Conservation (phyloP, 257 asterid species). For the Capsicum chinense region DNA sequence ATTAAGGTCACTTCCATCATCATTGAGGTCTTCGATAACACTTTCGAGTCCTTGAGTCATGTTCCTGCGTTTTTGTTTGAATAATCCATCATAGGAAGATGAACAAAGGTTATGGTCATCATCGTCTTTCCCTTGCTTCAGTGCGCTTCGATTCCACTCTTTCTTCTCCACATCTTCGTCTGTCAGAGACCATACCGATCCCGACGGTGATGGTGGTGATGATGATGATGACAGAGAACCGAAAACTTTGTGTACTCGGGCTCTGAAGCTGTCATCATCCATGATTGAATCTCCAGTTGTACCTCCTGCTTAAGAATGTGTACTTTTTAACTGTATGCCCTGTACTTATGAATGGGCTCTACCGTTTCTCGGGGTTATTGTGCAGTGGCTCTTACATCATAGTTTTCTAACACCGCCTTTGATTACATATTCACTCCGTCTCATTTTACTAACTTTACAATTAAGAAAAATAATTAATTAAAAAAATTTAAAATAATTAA, state of each 20-base stretch:
- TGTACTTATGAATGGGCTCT: background rate
- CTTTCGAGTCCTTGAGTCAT: background rate
- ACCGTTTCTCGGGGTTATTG: background rate
- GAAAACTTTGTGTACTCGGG: slow-evolving; percentile 29
- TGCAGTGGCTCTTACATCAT: too few species aligned
- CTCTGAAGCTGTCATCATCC: slow-evolving; percentile 31
- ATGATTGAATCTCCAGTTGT: background rate
- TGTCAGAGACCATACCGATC: slow-evolving; percentile 28
- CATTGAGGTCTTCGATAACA: slow-evolving; percentile 9
- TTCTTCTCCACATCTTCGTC: slow-evolving; percentile 33
- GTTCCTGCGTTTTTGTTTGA: slow-evolving; percentile 30
- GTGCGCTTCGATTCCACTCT: slow-evolving; percentile 31
- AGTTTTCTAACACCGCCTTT: too few species aligned
- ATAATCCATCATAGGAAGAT: slow-evolving; percentile 25
- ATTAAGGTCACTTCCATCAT: slow-evolving; percentile 10
- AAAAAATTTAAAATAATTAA: too few species aligned
- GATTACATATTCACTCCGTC: too few species aligned
- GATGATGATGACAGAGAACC: slow-evolving; percentile 20
- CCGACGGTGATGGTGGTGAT: slow-evolving; percentile 1
- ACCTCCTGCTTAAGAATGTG: background rate
- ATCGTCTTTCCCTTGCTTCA: slow-evolving; percentile 29
- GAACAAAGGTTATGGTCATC: slow-evolving; percentile 29
- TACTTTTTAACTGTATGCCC: background rate
- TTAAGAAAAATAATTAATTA: too few species aligned
- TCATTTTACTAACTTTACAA: too few species aligned